Percentiles rank a stretch among this genome's conserved stretches.
phyloP scores from a whole-genome alignment of 2,329 filamentous ascomycete genomes.

The Colletotrichum tanaceti region DNA sequence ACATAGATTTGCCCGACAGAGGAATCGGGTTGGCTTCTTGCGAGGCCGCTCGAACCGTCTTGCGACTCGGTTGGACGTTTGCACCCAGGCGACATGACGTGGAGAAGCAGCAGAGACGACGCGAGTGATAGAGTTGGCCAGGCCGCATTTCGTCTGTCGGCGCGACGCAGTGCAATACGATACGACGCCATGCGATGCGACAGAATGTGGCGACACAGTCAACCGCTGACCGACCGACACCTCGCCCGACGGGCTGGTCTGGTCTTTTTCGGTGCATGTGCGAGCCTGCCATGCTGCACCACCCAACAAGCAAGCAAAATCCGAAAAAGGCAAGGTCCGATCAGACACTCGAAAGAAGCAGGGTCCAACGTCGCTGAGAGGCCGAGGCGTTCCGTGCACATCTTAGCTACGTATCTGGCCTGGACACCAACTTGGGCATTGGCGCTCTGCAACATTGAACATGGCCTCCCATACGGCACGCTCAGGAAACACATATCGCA shows the following conservation, averaged over 20 bases:
- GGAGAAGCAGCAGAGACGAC: not conserved
- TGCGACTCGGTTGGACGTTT: not conserved
- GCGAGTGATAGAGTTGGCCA: not conserved
- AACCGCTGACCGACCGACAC: not conserved
- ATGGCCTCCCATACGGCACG: not conserved
- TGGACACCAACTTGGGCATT: not conserved
- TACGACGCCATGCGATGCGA: not conserved
- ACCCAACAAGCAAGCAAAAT: not conserved
- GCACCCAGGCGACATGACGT: not conserved
- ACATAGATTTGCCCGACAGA: not conserved
- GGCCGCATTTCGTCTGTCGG: not conserved
- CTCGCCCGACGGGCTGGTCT: no score
- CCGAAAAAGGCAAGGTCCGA: not conserved
- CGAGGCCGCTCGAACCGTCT: not conserved
- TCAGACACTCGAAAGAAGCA: not conserved
- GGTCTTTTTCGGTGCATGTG: not conserved
- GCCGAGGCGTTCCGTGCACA: not conserved
- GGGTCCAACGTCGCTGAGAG: not conserved
- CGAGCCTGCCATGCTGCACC: not conserved
- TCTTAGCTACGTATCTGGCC: no score
- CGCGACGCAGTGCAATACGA: not conserved
- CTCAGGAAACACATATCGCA: not conserved
- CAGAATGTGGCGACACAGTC: no score
- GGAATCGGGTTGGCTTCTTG: not conserved
- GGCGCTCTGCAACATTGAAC: not conserved